Evolutionary conservation across 768 basidiomycete species (phyloP).

Genomic region (Rubroboletus satanas): DNA sequence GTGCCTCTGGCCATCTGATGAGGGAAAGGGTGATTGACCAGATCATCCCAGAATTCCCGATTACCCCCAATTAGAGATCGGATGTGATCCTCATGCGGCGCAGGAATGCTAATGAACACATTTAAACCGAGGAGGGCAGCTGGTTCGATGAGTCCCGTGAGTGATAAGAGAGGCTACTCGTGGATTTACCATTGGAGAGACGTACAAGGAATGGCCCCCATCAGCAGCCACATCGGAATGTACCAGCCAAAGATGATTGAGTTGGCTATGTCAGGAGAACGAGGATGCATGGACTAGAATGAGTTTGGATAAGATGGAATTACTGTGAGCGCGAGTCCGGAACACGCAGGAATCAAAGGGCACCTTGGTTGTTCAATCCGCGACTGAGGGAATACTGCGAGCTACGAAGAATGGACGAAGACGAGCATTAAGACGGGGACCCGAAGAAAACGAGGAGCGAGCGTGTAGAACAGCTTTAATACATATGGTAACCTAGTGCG

Average conservation of each 20-base stretch:
- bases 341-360: not conserved
- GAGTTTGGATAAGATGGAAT: not conserved
- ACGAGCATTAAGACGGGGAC: not conserved
- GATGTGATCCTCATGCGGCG: not conserved
- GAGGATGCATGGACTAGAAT: not conserved
- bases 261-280: not conserved
- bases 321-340: not conserved
- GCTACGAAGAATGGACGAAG: not conserved
- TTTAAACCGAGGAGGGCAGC: not conserved
- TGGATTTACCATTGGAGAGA: too few species aligned
- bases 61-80: not conserved
- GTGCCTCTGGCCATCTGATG: not conserved
- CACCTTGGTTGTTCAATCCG: not conserved
- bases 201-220: not conserved
- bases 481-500: not conserved
- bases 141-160: not conserved
- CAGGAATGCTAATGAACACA: not conserved
- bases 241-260: not conserved
- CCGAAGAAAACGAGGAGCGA: not conserved
- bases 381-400: not conserved
- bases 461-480: not conserved
- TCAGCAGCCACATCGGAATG: not conserved
- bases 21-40: not conserved
- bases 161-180: not conserved
- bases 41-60: not conserved